phyloP scores from a whole-genome alignment of 495 filamentous ascomycete species.

The Acidomyces sp. region DNA sequence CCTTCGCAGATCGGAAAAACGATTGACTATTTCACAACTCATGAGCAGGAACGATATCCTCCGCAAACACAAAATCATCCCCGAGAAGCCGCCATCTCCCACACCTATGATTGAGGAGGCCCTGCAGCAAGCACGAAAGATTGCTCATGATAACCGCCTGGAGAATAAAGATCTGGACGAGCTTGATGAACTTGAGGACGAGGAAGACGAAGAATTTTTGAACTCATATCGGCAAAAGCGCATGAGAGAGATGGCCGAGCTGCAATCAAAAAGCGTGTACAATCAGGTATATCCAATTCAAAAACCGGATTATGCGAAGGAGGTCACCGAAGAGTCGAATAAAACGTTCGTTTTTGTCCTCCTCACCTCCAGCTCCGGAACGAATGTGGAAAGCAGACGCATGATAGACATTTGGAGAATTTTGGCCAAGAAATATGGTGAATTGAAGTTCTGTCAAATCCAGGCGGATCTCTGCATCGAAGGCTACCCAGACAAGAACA shows the following conservation, averaged over 20 bases:
- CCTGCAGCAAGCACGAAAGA: constrained; percentile 61
- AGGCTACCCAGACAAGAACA: constrained; percentile 86
- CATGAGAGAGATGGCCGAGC: constrained; percentile 59
- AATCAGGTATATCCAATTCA: constrained; percentile 86
- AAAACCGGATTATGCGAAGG: constrained; percentile 80
- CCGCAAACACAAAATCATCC: constrained; percentile 87
- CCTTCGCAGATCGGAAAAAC: too few species aligned
- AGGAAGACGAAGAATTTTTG: constrained; percentile 83
- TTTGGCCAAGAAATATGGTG: constrained; percentile 68
- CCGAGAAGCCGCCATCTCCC: constrained; percentile 87
- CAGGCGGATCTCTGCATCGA: constrained; percentile 87
- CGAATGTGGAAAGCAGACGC: constrained; percentile 70
- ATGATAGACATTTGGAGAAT: constrained; percentile 79
- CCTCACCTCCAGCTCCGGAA: constrained; percentile 60
- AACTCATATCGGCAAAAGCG: constrained; percentile 60
- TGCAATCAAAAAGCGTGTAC: constrained; percentile 62
- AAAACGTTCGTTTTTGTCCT: constrained; percentile 68
- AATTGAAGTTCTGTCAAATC: constrained; percentile 97
- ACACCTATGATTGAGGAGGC: constrained; percentile 93
- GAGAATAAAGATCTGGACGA: constrained; percentile 91
- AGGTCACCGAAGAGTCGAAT: constrained; percentile 83
- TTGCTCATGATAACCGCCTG: constrained; percentile 78
- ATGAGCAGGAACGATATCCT: constrained; percentile 99
- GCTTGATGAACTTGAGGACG: constrained; percentile 84
- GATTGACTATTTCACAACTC: too few species aligned